Percentiles rank a stretch among this genome's conserved stretches.
Evolutionary conservation across 768 basidiomycete genomes (phyloP).

Genomic region (Tulasnella sp.): DNA sequence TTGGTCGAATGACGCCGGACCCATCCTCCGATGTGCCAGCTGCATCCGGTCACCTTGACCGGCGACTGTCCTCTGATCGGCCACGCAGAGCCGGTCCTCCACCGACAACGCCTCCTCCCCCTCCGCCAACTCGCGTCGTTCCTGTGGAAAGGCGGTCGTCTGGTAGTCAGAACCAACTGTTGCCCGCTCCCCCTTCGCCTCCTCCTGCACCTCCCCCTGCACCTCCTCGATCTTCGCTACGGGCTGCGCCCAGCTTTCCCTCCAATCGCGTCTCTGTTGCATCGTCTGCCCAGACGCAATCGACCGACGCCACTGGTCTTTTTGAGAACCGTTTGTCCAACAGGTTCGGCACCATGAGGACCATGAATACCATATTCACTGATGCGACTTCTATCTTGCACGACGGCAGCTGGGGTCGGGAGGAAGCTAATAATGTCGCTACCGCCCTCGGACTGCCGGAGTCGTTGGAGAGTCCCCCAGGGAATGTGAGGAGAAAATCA

Average conservation of each 20-base stretch:
- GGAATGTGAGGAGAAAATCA: neutral
- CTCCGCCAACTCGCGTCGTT: slow-evolving; percentile 9
- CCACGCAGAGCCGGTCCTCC: neutral
- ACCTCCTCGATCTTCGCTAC: slow-evolving; percentile 10
- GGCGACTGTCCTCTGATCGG: neutral
- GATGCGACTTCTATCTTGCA: slow-evolving; percentile 52
- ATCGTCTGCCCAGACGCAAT: slow-evolving; percentile 22
- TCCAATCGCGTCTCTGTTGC: slow-evolving; percentile 18
- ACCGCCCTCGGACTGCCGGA: neutral
- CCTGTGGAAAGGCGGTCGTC: slow-evolving; percentile 11
- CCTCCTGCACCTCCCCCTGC: slow-evolving; percentile 20
- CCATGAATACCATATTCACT: slow-evolving; percentile 70
- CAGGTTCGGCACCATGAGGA: slow-evolving; percentile 61
- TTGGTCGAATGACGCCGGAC: neutral
- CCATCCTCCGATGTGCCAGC: neutral
- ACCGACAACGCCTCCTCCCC: neutral
- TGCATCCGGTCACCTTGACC: neutral
- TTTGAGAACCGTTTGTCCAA: slow-evolving; percentile 32
- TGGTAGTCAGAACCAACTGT: neutral
- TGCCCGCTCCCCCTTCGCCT: slow-evolving; percentile 22
- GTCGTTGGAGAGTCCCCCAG: neutral
- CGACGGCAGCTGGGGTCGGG: slow-evolving; percentile 18
- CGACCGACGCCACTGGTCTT: slow-evolving; percentile 31
- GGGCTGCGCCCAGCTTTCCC: neutral
- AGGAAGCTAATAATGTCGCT: slow-evolving; percentile 9